phyloP scores from a whole-genome alignment of 73 alveolate genomes.

The Paramecium octaurelia region DNA sequence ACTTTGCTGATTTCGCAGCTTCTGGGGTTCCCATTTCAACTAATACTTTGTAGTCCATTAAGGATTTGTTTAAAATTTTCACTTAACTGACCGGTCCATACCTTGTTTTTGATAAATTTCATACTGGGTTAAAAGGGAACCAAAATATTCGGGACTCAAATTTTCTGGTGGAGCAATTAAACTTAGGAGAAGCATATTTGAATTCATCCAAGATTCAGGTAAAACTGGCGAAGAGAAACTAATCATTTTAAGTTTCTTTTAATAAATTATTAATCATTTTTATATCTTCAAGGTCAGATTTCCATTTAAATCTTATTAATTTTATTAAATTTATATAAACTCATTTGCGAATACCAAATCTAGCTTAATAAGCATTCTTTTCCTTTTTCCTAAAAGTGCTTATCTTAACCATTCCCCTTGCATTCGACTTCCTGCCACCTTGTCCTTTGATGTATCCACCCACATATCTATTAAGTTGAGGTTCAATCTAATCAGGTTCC shows the following conservation, averaged over 20 bases:
- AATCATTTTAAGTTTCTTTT: not conserved
- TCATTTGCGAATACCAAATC: not conserved
- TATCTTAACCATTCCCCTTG: not conserved
- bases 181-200: not conserved
- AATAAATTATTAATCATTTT: not conserved
- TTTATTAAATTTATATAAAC: not conserved
- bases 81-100: conserved; percentile 4
- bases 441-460: not conserved
- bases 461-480: not conserved
- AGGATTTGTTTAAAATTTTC: not conserved
- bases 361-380: not conserved
- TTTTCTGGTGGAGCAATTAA: conserved; percentile 25
- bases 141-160: conserved; percentile 37
- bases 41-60: not conserved
- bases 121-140: not conserved
- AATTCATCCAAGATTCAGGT: not conserved
- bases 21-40: not conserved
- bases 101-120: not conserved
- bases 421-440: not conserved
- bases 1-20: conserved; percentile 28
- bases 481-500: not conserved
- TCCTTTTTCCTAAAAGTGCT: not conserved
- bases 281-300: not conserved
- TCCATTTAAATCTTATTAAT: not conserved
- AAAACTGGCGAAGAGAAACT: not conserved